These are phyloP conservation scores for Citeromyces siamensis DNA, from an alignment of 1,139 yeast species.

Conservation along the genomic window DNA sequence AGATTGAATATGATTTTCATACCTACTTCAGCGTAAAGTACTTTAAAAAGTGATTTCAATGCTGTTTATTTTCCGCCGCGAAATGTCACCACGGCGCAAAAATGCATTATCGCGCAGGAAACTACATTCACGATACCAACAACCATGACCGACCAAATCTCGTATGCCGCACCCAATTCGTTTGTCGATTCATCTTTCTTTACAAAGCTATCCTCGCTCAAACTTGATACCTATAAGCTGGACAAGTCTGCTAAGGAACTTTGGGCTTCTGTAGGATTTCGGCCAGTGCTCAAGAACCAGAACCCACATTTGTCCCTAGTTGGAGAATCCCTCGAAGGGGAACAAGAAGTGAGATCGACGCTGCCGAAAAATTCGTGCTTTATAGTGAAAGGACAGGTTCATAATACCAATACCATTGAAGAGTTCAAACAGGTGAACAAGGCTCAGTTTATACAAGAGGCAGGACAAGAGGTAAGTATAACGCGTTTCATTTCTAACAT, in stretches of 20 bases:
- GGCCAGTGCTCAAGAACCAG: constrained; percentile 26
- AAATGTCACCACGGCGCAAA: no score
- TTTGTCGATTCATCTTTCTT: constrained; percentile 84
- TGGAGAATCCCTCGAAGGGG: constrained; percentile 21
- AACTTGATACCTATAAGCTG: constrained; percentile 54
- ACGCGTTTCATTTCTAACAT: no score
- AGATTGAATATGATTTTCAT: no score
- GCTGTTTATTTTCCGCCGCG: no score
- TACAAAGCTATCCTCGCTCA: constrained; percentile 52
- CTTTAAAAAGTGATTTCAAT: no score
- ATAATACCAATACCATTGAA: constrained; percentile 74
- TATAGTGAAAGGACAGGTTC: constrained; percentile 19
- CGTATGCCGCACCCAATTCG: constrained; percentile 47
- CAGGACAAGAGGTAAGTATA: constrained; percentile 31
- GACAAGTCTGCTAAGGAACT: constrained; percentile 34
- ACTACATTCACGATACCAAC: not conserved
- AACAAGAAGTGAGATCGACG: constrained; percentile 8
- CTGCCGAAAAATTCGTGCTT: constrained; percentile 14
- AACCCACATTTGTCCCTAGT: constrained; percentile 29
- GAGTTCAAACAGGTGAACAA: constrained; percentile 67
- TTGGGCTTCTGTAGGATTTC: constrained; percentile 29
- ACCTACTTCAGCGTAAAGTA: no score
- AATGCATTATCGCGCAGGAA: no score
- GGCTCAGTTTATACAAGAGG: constrained; percentile 33
- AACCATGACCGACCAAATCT: not conserved